Evolutionary conservation across 192 early-diverging fungal genomes (phyloP).

Genomic region (Oehlia diaphana): DNA sequence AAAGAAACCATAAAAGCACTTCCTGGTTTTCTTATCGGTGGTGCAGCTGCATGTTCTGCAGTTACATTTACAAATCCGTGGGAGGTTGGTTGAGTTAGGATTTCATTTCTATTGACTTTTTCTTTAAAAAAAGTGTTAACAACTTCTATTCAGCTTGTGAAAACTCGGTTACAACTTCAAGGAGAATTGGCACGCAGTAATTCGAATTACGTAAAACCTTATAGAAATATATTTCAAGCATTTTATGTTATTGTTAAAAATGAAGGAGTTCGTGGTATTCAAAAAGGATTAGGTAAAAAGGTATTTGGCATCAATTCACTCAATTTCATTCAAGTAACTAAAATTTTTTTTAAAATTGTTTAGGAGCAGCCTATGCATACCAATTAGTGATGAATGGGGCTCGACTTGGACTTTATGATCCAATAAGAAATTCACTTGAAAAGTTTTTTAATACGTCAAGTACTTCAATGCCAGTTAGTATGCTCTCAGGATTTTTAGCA

Average conservation of each 20-base stretch:
- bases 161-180: conserved; percentile 93
- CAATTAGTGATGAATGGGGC: conserved; percentile 93
- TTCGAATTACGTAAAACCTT: conserved; percentile 51
- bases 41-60: conserved; percentile 84
- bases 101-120: neutral
- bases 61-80: conserved; percentile 97
- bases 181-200: conserved; percentile 72
- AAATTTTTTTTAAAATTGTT: neutral
- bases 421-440: conserved; percentile 63
- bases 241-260: conserved; percentile 73
- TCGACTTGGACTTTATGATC: conserved; percentile 90
- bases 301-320: neutral
- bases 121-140: neutral
- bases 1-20: conserved; percentile 34
- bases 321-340: neutral
- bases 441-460: conserved; percentile 40
- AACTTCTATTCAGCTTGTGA: conserved; percentile 68
- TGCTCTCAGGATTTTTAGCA: conserved; percentile 71
- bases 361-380: conserved; percentile 79
- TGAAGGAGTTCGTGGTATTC: conserved; percentile 85
- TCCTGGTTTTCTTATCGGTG: conserved; percentile 72
- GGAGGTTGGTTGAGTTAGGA: conserved; percentile 60
- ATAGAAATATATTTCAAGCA: conserved; percentile 77
- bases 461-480: conserved; percentile 53
- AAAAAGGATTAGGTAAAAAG: conserved; percentile 71